Evolutionary conservation across 2,329 filamentous ascomycete genomes (phyloP).

Genomic region (Botrytis deweyae): DNA sequence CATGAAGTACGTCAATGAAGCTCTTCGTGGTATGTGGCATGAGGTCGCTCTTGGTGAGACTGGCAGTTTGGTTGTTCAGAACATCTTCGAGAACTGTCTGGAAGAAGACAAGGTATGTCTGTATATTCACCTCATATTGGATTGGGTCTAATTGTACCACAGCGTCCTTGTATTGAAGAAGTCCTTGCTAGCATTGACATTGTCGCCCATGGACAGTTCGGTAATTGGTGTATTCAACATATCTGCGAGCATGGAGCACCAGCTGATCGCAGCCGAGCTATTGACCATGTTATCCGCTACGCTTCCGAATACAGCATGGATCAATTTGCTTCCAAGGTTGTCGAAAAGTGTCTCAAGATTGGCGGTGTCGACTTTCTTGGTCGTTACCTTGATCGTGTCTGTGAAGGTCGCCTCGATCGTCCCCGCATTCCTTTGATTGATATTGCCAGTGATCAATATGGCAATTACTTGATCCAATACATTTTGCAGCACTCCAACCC

Average conservation of each 20-base stretch:
- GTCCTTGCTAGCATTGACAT: conserved; percentile 94
- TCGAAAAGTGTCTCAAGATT: conserved; percentile 98
- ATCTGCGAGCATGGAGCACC: conserved; percentile 95
- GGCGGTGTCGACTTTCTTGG: conserved; percentile 85
- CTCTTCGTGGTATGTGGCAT: conserved; percentile 95
- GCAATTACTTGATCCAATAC: conserved; percentile 97
- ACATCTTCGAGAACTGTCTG: conserved; percentile 98
- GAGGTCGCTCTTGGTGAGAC: conserved; percentile 97
- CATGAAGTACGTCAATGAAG: conserved; percentile 97
- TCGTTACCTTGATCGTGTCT: conserved; percentile 90
- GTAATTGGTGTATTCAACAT: conserved; percentile 99
- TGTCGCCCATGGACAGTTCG: conserved; percentile 95
- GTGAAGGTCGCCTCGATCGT: conserved; percentile 84
- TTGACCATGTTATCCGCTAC: conserved; percentile 92
- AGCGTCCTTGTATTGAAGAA: conserved; percentile 97
- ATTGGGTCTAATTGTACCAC: conserved; percentile 30
- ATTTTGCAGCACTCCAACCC: conserved; percentile 84
- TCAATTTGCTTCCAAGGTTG: conserved; percentile 97
- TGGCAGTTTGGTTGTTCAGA: conserved; percentile 95
- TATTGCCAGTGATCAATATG: conserved; percentile 97
- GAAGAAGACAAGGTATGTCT: conserved; percentile 89
- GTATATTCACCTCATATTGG: background rate
- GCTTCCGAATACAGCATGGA: conserved; percentile 98
- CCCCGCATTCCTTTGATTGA: conserved; percentile 97
- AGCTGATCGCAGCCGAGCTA: conserved; percentile 85